phyloP scores from a whole-genome alignment of 805 yeast genomes.

The Yarrowia yakushimensis region DNA sequence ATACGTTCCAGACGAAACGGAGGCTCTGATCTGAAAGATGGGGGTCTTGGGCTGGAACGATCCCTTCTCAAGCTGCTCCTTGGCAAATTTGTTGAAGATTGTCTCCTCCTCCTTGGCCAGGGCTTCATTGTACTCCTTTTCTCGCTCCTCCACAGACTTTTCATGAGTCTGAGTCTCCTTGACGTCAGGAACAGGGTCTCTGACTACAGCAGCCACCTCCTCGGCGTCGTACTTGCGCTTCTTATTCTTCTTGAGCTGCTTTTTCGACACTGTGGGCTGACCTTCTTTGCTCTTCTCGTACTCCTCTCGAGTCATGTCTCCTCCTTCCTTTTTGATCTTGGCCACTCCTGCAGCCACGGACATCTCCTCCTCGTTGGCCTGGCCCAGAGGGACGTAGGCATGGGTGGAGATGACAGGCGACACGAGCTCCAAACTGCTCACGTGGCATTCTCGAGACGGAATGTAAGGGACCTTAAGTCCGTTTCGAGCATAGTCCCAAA shows the following conservation, averaged over 20 bases:
- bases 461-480: constrained; percentile 88
- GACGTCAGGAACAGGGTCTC: constrained; percentile 26
- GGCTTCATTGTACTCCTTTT: constrained; percentile 36
- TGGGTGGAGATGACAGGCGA: constrained; percentile 57
- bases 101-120: constrained; percentile 40
- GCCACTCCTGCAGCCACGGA: constrained; percentile 47
- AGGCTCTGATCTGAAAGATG: constrained; percentile 64
- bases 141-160: constrained; percentile 11
- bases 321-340: constrained; percentile 25
- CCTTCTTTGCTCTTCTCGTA: constrained; percentile 7
- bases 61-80: constrained; percentile 50
- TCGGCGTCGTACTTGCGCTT: constrained; percentile 35
- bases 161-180: not conserved
- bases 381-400: constrained; percentile 43
- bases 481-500: constrained; percentile 90
- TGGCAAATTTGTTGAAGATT: constrained; percentile 40
- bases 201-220: constrained; percentile 11
- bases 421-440: constrained; percentile 52
- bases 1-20: constrained; percentile 93
- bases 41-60: constrained; percentile 30
- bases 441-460: constrained; percentile 65
- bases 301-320: constrained; percentile 25
- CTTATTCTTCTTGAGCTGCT: constrained; percentile 11
- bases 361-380: constrained; percentile 39
- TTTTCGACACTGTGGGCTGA: not conserved